A percentile compares a stretch with the other conserved stretches of the same genome.
phyloP scores from a whole-genome alignment of 1,139 yeast species.

The Diutina neorugosa region DNA sequence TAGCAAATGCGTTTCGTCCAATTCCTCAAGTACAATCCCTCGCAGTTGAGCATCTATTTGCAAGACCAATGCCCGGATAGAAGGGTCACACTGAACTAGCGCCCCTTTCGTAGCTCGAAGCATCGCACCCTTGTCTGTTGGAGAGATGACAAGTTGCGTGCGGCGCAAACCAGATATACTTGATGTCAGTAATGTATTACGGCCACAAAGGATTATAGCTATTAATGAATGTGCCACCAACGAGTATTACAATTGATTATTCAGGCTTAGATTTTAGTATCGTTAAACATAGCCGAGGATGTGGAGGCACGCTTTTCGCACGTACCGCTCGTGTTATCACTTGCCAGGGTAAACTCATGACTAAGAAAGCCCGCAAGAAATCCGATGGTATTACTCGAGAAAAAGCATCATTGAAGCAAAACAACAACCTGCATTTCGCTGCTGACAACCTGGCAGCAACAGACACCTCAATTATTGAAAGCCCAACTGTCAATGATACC shows the following conservation, averaged over 20 bases:
- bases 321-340: not conserved
- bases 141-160: not conserved
- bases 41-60: conserved; percentile 64
- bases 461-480: not conserved
- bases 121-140: conserved; percentile 14
- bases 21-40: conserved; percentile 63
- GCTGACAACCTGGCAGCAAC: not conserved
- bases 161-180: not conserved
- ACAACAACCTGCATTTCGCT: not conserved
- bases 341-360: not conserved
- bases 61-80: conserved; percentile 74
- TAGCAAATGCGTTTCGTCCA: conserved; percentile 82
- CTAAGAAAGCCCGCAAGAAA: not conserved
- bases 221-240: too few relatives aligned
- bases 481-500: not conserved
- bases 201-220: too few relatives aligned
- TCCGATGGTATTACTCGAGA: not conserved
- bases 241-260: not conserved
- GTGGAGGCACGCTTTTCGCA: not conserved
- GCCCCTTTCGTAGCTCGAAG: conserved; percentile 36
- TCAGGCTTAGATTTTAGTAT: not conserved
- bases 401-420: not conserved
- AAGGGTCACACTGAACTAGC: conserved; percentile 64
- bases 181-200: too few relatives aligned
- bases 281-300: not conserved